Evolutionary conservation across 2,329 filamentous ascomycete genomes (phyloP), one percentile per base, ranked within the genome.

Genomic region (Leptographium wingfieldii): DNA sequence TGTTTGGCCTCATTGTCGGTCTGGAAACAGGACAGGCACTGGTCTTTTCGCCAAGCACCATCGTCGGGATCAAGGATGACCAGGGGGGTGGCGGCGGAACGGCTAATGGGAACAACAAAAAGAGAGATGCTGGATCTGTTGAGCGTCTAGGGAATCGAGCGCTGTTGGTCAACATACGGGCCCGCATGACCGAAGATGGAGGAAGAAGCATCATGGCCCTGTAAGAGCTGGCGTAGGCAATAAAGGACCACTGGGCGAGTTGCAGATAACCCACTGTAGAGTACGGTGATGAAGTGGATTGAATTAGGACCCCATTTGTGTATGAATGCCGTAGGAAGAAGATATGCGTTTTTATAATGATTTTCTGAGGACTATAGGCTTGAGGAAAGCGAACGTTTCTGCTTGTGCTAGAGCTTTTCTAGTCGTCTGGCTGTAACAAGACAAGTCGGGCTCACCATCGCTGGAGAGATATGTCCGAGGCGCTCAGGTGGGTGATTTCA

Each of bases 21-120:
- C 68, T 79, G 12, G 67, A 67, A 4, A 73, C 73, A 2, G 77
- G 77, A 0, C 75, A 80, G 59, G 77, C 76, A 1, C 66, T 80
- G 2, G 55, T 80, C 7, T 79, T 79, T 63, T 72, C 74, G 1
- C 77, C 76, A 0, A 76, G 70, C 46, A 76, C 76, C 0, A 66
- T 76, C 1, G 53, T 73, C 7, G 69, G 67, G 1, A 61, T 77
- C 35, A 16, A 35, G 25, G 43, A 57, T 4, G 22, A 6, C 35
- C 22, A 56, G 35, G 35, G 9, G 35, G 11, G 19, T 16, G 25
- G 7, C 5, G 22, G n/a, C 5, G 22, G n/a, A 25, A 40, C 25
- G 5, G 22, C n/a, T 11, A 46, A 35, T 27, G 22, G 56, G 5
- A 49, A 25, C 31, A 31, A 16, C 25, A 38, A 35, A 5, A 58